Evolutionary conservation across 139 green algal species (phyloP).

Genomic region (Chlorella sp.): DNA sequence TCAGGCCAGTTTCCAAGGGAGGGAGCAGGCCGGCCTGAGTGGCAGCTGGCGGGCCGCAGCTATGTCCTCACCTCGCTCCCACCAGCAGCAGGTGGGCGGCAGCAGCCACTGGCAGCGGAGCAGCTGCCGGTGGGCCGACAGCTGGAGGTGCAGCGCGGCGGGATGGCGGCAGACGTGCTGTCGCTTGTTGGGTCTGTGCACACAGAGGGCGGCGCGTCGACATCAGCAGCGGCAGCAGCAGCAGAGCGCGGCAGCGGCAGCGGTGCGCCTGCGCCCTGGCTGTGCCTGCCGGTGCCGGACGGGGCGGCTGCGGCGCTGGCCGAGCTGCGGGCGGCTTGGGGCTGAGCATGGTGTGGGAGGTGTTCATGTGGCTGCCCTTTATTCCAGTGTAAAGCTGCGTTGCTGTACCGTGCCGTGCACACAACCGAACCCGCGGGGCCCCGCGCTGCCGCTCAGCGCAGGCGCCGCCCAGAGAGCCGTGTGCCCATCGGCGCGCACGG

Average conservation of each 20-base stretch:
- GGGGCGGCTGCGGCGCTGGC: constrained; percentile 7
- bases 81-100: background rate
- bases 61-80: background rate
- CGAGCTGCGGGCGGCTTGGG: constrained; percentile 20
- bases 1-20: background rate
- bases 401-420: no score
- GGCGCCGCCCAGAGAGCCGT: no score
- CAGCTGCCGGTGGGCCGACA: background rate
- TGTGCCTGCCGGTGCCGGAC: background rate
- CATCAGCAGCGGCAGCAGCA: background rate
- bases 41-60: constrained; percentile 1
- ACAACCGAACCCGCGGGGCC: no score
- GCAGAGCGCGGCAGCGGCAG: background rate
- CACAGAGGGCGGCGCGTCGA: background rate
- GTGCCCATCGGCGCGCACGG: no score
- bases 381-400: no score
- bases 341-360: background rate
- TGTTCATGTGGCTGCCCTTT: no score
- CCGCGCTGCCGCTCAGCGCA: background rate
- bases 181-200: background rate
- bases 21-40: background rate
- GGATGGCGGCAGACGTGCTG: background rate
- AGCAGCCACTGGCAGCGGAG: background rate
- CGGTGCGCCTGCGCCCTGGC: background rate
- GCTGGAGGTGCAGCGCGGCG: background rate